phyloP scores from a whole-genome alignment of 495 filamentous ascomycete species.

The Pyrenopolyporus hunteri region DNA sequence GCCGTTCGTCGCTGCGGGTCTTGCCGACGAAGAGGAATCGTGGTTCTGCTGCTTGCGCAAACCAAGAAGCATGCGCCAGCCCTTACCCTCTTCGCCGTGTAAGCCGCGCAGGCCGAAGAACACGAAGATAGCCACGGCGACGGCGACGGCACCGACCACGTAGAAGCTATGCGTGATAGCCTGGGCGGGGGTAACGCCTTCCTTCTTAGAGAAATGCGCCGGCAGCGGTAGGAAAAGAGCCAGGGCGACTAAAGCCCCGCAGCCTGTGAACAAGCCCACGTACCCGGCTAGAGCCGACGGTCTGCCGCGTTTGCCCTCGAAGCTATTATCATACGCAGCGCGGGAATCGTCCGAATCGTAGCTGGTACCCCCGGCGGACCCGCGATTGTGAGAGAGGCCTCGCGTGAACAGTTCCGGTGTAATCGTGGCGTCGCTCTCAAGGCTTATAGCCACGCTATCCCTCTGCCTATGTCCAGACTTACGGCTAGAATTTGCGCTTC shows the following conservation, averaged over 20 bases:
- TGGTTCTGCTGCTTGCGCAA: conserved; percentile 32
- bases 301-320: conserved; percentile 35
- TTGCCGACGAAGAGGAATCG: background rate
- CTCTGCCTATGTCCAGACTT: conserved; percentile 33
- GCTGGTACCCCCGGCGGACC: background rate
- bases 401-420: conserved; percentile 60
- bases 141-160: conserved; percentile 72
- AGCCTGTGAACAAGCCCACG: conserved; percentile 90
- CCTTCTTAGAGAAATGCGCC: conserved; percentile 69
- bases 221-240: conserved; percentile 84
- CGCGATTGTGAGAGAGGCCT: conserved; percentile 17
- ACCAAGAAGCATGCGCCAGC: conserved; percentile 61
- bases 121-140: conserved; percentile 74
- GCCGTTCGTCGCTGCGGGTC: background rate
- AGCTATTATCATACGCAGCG: conserved; percentile 19
- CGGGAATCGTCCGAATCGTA: conserved; percentile 21
- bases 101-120: conserved; percentile 81
- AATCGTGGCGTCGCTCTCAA: conserved; percentile 68
- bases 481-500: conserved; percentile 8
- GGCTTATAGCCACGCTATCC: conserved; percentile 56
- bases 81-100: conserved; percentile 77
- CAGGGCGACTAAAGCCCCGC: conserved; percentile 86
- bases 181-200: conserved; percentile 66
- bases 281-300: conserved; percentile 78
- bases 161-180: conserved; percentile 86